Evolutionary conservation across 176 grass and related monocot species (phyloP).

Genomic region (Zizania latifolia): DNA sequence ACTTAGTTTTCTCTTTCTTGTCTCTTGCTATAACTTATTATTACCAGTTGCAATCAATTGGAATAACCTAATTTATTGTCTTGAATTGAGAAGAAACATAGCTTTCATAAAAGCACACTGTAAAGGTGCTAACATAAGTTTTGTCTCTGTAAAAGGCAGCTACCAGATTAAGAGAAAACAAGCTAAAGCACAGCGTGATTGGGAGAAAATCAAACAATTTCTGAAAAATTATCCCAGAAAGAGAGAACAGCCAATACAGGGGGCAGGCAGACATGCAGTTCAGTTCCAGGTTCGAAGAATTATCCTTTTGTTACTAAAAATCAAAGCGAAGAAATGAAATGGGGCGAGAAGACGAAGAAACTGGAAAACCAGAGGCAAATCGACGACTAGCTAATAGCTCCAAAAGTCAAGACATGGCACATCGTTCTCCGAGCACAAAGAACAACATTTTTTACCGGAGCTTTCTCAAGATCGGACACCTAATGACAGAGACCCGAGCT

Average conservation of each 20-base stretch:
- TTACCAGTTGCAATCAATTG: background rate
- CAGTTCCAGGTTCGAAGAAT: background rate
- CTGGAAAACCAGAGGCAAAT: background rate
- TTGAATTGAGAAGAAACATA: background rate
- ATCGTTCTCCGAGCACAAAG: background rate
- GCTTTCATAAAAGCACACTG: background rate
- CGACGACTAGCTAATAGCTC: background rate
- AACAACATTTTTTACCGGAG: background rate
- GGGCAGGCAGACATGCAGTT: too few relatives aligned
- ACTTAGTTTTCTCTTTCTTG: background rate
- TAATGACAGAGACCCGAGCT: background rate
- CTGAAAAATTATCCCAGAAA: background rate
- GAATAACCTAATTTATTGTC: background rate
- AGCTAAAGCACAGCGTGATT: background rate
- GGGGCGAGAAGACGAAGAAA: background rate
- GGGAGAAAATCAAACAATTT: too few relatives aligned
- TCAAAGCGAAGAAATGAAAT: background rate
- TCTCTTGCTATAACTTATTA: background rate
- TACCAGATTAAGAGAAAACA: background rate
- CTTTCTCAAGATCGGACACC: background rate
- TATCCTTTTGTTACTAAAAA: background rate
- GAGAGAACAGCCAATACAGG: too few relatives aligned
- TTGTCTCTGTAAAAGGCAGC: background rate
- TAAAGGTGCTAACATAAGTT: background rate
- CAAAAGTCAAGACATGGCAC: slow-evolving; percentile 10